phyloP scores from a whole-genome alignment of 805 yeast genomes.

The Starmerella khaoyaiensis region DNA sequence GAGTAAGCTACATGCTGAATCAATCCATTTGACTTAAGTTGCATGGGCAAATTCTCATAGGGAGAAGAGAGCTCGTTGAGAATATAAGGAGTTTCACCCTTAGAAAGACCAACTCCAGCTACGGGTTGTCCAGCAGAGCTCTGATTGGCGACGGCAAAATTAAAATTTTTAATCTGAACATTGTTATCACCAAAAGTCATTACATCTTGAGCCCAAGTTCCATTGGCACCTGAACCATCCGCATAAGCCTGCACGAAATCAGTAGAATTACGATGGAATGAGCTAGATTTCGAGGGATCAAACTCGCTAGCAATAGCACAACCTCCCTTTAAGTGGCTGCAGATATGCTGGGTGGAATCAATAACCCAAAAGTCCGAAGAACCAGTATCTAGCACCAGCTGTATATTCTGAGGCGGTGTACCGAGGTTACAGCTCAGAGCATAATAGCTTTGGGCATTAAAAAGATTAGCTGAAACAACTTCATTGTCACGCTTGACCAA shows the following conservation, averaged over 20 bases:
- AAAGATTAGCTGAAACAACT: background rate
- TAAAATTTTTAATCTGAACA: constrained; percentile 37
- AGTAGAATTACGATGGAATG: constrained; percentile 11
- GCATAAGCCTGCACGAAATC: constrained; percentile 19
- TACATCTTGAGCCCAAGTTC: constrained; percentile 37
- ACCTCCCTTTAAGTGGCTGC: too few relatives aligned
- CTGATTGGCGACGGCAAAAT: constrained; percentile 60
- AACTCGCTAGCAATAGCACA: constrained; percentile 7
- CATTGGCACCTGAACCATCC: constrained; percentile 34
- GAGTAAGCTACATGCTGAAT: constrained; percentile 36
- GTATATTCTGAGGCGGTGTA: constrained; percentile 38
- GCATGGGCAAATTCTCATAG: constrained; percentile 28
- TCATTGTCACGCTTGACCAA: background rate
- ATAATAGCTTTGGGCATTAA: constrained; percentile 1
- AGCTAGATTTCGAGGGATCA: constrained; percentile 18
- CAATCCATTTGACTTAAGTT: constrained; percentile 30
- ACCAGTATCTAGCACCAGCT: constrained; percentile 53
- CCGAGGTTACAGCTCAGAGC: constrained; percentile 31
- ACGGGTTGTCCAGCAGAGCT: constrained; percentile 50
- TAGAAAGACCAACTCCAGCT: constrained; percentile 27
- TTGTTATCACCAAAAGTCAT: constrained; percentile 41
- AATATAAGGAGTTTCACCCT: constrained; percentile 21
- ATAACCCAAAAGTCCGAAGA: constrained; percentile 55
- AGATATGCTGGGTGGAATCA: too few relatives aligned
- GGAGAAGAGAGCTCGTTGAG: constrained; percentile 19